Percentiles rank a stretch among this genome's conserved stretches.
phyloP scores from a whole-genome alignment of 2,329 filamentous ascomycete genomes.

The Fusarium redolens region DNA sequence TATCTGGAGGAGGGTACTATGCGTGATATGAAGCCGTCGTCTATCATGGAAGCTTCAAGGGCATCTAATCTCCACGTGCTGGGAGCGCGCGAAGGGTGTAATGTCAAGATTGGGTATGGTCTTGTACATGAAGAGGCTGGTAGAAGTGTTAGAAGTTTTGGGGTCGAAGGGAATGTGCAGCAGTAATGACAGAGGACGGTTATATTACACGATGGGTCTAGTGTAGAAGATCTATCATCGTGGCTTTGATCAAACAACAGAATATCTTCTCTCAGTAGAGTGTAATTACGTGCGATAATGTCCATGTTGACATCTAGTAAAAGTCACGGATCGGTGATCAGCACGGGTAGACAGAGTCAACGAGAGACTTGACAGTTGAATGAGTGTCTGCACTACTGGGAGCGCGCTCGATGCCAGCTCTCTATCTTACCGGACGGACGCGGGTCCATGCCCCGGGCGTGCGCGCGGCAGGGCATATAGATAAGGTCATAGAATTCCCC shows the following conservation, averaged over 20 bases:
- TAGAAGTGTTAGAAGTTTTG: background rate
- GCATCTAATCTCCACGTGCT: background rate
- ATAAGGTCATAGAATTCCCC: background rate
- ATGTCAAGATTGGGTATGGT: background rate
- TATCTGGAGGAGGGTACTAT: background rate
- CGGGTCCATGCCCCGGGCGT: no score
- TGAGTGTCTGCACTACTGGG: no score
- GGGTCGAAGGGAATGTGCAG: background rate
- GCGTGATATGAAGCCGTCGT: conserved; percentile 17
- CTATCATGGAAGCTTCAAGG: background rate
- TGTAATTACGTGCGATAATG: background rate
- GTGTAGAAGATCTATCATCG: background rate
- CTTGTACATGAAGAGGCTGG: background rate
- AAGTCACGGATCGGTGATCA: background rate
- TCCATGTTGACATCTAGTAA: background rate
- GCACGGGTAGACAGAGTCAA: background rate
- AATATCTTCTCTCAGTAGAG: rapidly evolving
- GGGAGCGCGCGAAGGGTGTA: rapidly evolving
- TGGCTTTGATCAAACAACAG: background rate
- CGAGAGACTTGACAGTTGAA: no score
- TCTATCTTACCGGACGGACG: no score
- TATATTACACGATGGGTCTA: no score
- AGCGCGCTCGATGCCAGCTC: no score
- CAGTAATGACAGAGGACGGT: rapidly evolving
- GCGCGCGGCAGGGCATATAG: no score